Evolutionary conservation across 176 grass and related monocot genomes (phyloP).

Genomic region (Musa itinerans): DNA sequence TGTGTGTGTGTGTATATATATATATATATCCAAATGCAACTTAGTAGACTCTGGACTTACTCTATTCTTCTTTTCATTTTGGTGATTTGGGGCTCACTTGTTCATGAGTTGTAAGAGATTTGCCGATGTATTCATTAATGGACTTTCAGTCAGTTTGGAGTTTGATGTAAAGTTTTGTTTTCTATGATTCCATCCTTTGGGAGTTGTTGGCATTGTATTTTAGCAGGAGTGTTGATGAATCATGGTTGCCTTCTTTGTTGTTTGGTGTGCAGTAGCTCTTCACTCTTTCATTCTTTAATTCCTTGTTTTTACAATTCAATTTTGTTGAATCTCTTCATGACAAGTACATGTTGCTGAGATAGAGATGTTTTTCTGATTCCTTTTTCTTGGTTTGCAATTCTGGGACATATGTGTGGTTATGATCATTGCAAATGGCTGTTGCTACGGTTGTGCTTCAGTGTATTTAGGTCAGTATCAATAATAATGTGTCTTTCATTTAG

Average conservation of each 20-base stretch:
- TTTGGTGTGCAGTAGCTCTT: not conserved
- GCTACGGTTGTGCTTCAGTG: conserved; percentile 47
- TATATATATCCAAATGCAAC: too few relatives aligned
- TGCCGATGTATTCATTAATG: too few relatives aligned
- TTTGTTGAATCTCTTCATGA: not conserved
- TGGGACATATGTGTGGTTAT: conserved; percentile 21
- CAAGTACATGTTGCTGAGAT: not conserved
- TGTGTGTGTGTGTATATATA: too few relatives aligned
- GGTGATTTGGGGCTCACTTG: too few relatives aligned
- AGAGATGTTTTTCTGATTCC: not conserved
- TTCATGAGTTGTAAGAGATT: too few relatives aligned
- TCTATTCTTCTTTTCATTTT: too few relatives aligned
- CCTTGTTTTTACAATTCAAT: not conserved
- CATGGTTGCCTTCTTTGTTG: not conserved
- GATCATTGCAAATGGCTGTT: conserved; percentile 26
- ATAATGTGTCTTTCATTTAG: not conserved
- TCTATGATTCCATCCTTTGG: not conserved
- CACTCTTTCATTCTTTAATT: not conserved
- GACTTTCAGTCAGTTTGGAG: not conserved
- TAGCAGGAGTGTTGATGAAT: not conserved
- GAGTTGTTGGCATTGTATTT: not conserved
- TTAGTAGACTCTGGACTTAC: too few relatives aligned
- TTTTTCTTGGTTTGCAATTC: conserved; percentile 28
- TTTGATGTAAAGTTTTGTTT: not conserved
- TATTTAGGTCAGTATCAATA: conserved; percentile 66